Conservation (phyloP, 176 grass and related monocot species). For the Eremochloa ophiuroides region DNA sequence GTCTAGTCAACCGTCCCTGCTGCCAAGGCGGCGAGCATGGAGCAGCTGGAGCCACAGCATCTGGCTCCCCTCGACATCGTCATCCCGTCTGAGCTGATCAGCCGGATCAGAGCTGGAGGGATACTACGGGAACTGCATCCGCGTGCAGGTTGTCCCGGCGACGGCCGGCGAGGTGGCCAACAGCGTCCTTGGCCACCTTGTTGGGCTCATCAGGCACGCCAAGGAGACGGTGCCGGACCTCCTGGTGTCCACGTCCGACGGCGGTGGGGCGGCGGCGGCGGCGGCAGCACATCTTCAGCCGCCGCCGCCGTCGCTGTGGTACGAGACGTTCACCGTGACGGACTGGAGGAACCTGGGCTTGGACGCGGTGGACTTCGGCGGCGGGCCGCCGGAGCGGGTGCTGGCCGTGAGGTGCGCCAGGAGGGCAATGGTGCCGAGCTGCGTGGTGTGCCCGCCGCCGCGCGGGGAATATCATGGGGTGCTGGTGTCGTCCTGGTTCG, state of each 20-base stretch:
- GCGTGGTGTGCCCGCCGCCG: background rate
- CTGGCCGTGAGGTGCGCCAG: too few species aligned
- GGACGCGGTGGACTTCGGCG: background rate
- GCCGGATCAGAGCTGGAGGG: background rate
- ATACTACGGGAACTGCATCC: constrained; percentile 46
- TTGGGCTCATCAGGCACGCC: background rate
- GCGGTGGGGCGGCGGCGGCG: background rate
- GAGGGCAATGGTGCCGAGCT: background rate
- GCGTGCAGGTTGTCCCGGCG: background rate
- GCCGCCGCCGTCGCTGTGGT: background rate
- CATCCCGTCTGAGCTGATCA: background rate
- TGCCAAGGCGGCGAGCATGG: background rate
- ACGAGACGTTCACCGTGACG: background rate
- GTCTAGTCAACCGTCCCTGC: background rate
- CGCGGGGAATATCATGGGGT: too few species aligned
- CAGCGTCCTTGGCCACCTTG: background rate
- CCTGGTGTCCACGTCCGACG: background rate
- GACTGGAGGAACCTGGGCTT: background rate
- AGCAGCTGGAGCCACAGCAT: background rate
- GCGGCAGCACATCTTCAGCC: background rate
- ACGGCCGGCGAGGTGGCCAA: background rate
- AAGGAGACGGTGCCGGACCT: background rate
- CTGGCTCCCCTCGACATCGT: background rate
- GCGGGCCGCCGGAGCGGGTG: background rate
- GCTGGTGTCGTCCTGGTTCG: too few species aligned